phyloP scores from a whole-genome alignment of 2,329 filamentous ascomycete species.

The Myriangium duriaei region DNA sequence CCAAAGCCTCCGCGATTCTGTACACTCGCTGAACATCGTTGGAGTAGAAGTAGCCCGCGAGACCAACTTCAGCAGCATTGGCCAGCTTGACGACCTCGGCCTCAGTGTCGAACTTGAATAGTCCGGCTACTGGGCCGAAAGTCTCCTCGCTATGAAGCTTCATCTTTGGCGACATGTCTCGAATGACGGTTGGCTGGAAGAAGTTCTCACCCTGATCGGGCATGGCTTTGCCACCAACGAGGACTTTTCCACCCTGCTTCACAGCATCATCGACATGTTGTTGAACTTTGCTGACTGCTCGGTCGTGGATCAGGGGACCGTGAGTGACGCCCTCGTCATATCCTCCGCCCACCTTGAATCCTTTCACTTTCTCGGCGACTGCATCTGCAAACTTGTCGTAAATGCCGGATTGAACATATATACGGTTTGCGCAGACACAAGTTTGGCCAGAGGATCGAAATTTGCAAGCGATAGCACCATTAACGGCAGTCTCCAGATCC shows the following conservation, averaged over 20 bases:
- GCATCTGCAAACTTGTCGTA: conserved; percentile 61
- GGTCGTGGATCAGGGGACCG: conserved; percentile 73
- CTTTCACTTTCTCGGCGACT: conserved; percentile 58
- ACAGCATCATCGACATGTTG: conserved; percentile 69
- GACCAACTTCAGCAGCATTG: conserved; percentile 70
- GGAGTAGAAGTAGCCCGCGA: conserved; percentile 90
- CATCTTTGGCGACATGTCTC: conserved; percentile 79
- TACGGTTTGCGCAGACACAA: conserved; percentile 67
- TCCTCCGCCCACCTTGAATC: conserved; percentile 64
- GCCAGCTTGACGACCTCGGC: conserved; percentile 76
- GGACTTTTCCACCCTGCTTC: conserved; percentile 61
- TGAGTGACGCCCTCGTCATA: conserved; percentile 61
- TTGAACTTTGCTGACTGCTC: conserved; percentile 68
- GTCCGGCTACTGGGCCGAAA: conserved; percentile 81
- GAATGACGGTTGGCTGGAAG: conserved; percentile 79
- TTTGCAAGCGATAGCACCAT: conserved; percentile 73
- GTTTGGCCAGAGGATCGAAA: conserved; percentile 94
- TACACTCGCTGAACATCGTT: conserved; percentile 46
- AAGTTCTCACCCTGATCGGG: conserved; percentile 72
- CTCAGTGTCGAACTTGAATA: conserved; percentile 83
- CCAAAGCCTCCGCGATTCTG: conserved; percentile 51
- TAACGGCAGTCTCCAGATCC: conserved; percentile 72
- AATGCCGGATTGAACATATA: conserved; percentile 66
- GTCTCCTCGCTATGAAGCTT: conserved; percentile 77
- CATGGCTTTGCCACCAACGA: conserved; percentile 62